Evolutionary conservation across 176 grass and related monocot species (phyloP).

Genomic region (Rhynchospora breviuscula): DNA sequence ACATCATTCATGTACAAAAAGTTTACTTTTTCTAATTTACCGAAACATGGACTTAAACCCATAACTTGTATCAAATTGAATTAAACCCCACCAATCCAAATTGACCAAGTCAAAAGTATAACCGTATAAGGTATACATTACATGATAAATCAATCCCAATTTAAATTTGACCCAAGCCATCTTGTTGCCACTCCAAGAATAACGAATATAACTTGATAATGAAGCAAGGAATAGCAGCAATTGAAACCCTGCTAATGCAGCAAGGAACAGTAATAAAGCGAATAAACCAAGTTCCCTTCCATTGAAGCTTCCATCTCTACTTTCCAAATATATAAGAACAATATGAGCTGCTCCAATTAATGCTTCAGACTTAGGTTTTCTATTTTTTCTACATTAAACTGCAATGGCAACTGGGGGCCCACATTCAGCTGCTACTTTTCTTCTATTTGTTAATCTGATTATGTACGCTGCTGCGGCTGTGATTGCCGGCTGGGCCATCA

Average conservation of each 20-base stretch:
- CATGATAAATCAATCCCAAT: background rate
- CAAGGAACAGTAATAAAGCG: background rate
- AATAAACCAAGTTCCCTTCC: background rate
- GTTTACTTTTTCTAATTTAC: too few species aligned
- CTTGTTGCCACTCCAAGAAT: background rate
- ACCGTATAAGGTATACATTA: too few species aligned
- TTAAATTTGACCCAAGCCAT: background rate
- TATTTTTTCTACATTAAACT: background rate
- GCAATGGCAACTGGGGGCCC: conserved; percentile 38
- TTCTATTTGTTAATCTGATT: conserved; percentile 85
- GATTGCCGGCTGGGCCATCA: conserved; percentile 88
- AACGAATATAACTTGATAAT: background rate
- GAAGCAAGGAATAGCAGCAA: conserved; percentile 2
- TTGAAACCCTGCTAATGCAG: background rate
- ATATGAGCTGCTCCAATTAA: background rate
- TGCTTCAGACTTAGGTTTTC: background rate
- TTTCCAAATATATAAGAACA: conserved; percentile 2
- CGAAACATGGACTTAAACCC: too few species aligned
- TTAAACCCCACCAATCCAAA: too few species aligned
- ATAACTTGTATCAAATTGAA: too few species aligned
- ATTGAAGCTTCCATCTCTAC: background rate
- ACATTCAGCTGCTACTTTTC: conserved; percentile 30
- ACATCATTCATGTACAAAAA: too few species aligned
- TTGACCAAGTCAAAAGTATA: too few species aligned
- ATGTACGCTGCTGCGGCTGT: conserved; percentile 57